Base-by-base conservation (phyloP, 768 basidiomycete species). In the Pleurotus salmoneostramineus region DNA sequence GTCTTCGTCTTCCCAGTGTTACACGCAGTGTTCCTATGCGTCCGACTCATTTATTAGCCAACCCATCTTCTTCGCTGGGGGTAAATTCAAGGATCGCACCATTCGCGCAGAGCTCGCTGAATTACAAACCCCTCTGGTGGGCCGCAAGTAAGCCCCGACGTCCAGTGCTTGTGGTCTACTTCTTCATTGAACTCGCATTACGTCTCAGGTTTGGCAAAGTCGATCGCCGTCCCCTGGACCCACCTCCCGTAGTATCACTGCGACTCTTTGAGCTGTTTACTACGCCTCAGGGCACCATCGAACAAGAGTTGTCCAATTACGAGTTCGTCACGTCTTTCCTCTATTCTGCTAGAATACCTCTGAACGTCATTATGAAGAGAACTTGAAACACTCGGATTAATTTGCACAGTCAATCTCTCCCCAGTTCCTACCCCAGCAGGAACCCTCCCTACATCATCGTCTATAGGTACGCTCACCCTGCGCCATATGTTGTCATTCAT, bases 351-450 rank as follows among this genome's bases (percentile, higher is more conserved):
- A 27, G 21, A 27, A 3, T 27, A 27, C 21, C 21, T 27, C 21
- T 27, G 21, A 27, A 27, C 21, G 21, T 27, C 21, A 27, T 3
- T 3, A n/a, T 52, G 7, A 64, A 87, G 85, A 56, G 77, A 81
- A 45, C 68, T 86, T 44, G 71, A 78, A 36, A 79, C 77, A 17
- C 70, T 82, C 14, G 89, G 88, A 1, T 74, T 88, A 10, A 72
- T 91, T 21, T 91, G 89, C 69, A 82, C 81, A n/a, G 83, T 84
- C 58, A 88, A 89, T 69, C 74, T 90, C 36, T 90, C 85, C 61
- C 82, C 83, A 3, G 79, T 86, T 4, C 78, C 81, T 61, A 27
- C 21, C 21, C 21, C 21, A 3, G 21, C 21, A 27, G 21, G 21
- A 27, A 27, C 21, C 65, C 51, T 8, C 62, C 33, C 43, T 36